phyloP scores from a whole-genome alignment of 805 yeast species.

The Nakazawaea pomicola region DNA sequence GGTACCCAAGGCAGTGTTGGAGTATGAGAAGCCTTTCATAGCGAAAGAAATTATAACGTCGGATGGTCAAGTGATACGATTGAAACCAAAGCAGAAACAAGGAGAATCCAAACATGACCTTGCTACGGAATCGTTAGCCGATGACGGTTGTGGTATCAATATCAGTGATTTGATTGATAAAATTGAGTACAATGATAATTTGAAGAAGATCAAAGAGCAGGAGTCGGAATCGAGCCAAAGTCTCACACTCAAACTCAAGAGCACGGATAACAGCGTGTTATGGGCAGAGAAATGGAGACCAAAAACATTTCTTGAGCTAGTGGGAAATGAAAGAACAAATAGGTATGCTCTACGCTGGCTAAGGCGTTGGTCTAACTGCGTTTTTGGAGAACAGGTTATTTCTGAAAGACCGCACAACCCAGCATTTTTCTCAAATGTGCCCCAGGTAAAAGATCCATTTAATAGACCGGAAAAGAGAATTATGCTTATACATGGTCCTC shows the following conservation, averaged over 20 bases:
- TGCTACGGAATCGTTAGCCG: background rate
- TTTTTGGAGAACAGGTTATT: constrained; percentile 40
- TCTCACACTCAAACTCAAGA: background rate
- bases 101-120: background rate
- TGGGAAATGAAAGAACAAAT: constrained; percentile 65
- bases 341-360: constrained; percentile 59
- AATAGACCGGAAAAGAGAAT: constrained; percentile 60
- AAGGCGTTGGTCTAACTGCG: constrained; percentile 59
- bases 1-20: background rate
- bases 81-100: constrained; percentile 7
- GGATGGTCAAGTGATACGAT: constrained; percentile 11
- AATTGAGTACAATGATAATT: constrained; percentile 3
- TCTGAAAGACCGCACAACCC: constrained; percentile 12
- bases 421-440: constrained; percentile 3
- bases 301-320: constrained; percentile 52
- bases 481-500: constrained; percentile 81
- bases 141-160: constrained; percentile 8
- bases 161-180: constrained; percentile 9
- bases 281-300: constrained; percentile 73
- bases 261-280: constrained; percentile 13
- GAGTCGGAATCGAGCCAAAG: background rate
- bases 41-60: constrained; percentile 7
- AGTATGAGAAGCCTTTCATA: constrained; percentile 2
- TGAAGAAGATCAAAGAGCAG: background rate
- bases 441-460: constrained; percentile 48